Conservation (phyloP, 116 monocot genomes). For the Papilionanthe hybrid region DNA sequence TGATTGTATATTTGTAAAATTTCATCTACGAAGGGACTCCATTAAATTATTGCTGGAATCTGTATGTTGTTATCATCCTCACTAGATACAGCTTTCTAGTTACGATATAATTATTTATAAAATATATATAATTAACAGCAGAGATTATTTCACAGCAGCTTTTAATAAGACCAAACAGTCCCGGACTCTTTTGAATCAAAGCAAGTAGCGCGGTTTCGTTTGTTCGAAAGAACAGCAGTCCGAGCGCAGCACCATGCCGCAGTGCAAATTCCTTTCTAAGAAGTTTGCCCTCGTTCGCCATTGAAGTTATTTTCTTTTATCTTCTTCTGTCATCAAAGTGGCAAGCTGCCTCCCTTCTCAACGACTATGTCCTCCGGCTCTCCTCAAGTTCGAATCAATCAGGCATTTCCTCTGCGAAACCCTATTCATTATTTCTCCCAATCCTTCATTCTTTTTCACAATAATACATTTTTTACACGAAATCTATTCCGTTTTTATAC, state of each 20-base stretch:
- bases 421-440: neutral
- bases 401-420: slow-evolving; percentile 32
- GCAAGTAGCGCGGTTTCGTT: neutral
- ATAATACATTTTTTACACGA: neutral
- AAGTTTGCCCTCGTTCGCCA: neutral
- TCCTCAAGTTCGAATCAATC: slow-evolving; percentile 65
- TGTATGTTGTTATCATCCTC: no score
- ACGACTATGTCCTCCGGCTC: slow-evolving; percentile 46
- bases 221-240: slow-evolving; percentile 4
- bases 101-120: no score
- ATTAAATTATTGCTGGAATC: no score
- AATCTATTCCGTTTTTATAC: neutral
- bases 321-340: neutral
- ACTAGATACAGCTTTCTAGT: no score
- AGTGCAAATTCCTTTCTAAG: neutral
- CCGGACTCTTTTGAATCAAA: no score
- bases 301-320: neutral
- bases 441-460: slow-evolving; percentile 3
- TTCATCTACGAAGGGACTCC: no score
- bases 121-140: no score
- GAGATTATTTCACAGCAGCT: no score
- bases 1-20: no score
- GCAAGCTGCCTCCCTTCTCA: neutral
- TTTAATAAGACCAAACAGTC: no score
- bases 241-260: neutral